Evolutionary conservation across 192 early-diverging fungal species (phyloP).

Genomic region (Radiomyces spectabilis): DNA sequence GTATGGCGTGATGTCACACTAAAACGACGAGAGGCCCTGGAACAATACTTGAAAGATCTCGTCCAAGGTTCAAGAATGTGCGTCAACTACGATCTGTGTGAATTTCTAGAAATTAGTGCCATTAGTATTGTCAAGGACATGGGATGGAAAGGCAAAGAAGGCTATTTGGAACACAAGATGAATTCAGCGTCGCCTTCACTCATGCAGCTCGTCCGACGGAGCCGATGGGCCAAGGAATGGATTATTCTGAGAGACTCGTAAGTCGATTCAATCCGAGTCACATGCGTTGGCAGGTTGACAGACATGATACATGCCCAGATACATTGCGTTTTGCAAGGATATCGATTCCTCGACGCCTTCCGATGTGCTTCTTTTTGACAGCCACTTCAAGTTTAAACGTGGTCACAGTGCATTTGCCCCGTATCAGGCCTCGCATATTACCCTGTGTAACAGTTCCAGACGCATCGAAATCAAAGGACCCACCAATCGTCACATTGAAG

Average conservation of each 20-base stretch:
- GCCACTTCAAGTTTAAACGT: slow-evolving; percentile 21
- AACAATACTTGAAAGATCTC: slow-evolving; percentile 52
- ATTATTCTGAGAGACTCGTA: slow-evolving; percentile 68
- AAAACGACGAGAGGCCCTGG: slow-evolving; percentile 48
- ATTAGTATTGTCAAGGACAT: slow-evolving; percentile 68
- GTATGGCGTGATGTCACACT: slow-evolving; percentile 30
- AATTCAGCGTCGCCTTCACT: slow-evolving; percentile 19
- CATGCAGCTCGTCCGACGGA: slow-evolving; percentile 3
- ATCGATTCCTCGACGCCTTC: slow-evolving; percentile 31
- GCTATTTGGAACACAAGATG: slow-evolving; percentile 57
- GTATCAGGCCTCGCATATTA: slow-evolving; percentile 46
- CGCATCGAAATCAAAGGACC: slow-evolving; percentile 64
- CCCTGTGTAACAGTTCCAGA: slow-evolving; percentile 48
- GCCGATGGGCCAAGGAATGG: slow-evolving; percentile 59
- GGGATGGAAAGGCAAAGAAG: slow-evolving; percentile 84
- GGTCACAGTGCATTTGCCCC: slow-evolving; percentile 12
- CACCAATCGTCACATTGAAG: slow-evolving; percentile 55
- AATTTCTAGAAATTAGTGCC: slow-evolving; percentile 68
- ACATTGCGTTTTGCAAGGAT: slow-evolving; percentile 43
- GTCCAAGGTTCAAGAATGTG: slow-evolving; percentile 51
- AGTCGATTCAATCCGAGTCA: not conserved
- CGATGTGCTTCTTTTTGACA: slow-evolving; percentile 48
- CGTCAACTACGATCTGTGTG: slow-evolving; percentile 64
- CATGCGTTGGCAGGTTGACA: not conserved
- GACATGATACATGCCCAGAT: slow-evolving; percentile 8